Evolutionary conservation across 106 monocot species (phyloP), one percentile per base, ranked within the genome.

Genomic region (Acanthochlamys bracteata): DNA sequence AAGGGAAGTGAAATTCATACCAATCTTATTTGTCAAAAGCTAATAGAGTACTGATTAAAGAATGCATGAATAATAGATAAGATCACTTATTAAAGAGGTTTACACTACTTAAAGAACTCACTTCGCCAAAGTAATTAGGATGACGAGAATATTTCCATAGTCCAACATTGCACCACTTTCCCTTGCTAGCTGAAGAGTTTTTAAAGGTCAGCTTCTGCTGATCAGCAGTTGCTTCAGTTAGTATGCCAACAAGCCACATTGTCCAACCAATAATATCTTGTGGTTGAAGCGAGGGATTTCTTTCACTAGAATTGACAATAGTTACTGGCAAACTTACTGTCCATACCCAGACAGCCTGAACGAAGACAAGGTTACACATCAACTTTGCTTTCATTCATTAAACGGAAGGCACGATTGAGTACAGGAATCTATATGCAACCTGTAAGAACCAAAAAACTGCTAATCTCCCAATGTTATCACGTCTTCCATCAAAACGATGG

Each of bases 81-180:
- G n/a, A n/a, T n/a, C n/a, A n/a, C n/a, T n/a, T n/a, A n/a, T n/a
- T 41, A 10, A 66, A 20, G 42, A 22, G 10, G 61, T 22, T 47
- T 17, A 20, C n/a, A 67, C 17, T 40, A 33, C 33, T 33, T 33
- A 14, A 54, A 23, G 10, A 27, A 81, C 78, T 75, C 25, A 99
- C 98, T 75, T 99, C 98, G 2, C 98, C 98, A 67, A 99, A 99
- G 69, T 99, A 99, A 72, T 99, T 99, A 47, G 98, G 98, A 79
- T 99, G 98, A 27, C 88, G 92, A 15, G 98, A 81, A 79, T 85
- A 99, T 69, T 86, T 92, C 96, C 98, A 99, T 67, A 99, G 21
- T 17, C 98, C 98, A 33, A 72, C 69, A 61, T 88, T 67, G 66
- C 91, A 92, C 98, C 98, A 99, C 61, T 83, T 92, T 24, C 85